These are phyloP conservation scores for Kingdonia uniflora DNA, from an alignment of 164 flowering plant species.

Conservation along the genomic window DNA sequence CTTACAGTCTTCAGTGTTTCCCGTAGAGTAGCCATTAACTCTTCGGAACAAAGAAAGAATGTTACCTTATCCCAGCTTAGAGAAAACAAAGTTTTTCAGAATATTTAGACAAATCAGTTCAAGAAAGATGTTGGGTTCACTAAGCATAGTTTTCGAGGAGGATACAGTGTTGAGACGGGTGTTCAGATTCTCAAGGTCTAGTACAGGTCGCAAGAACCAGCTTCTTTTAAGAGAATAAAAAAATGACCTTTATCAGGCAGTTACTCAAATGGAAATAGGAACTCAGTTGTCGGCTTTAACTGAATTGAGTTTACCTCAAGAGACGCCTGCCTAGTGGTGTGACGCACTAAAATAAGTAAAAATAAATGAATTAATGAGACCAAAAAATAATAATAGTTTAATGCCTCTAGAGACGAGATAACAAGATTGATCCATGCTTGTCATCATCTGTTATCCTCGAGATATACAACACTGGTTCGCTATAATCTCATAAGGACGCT, in stretches of 20 bases:
- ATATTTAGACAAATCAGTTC: no score
- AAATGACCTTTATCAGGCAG: no score
- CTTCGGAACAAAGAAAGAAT: conserved; percentile 76
- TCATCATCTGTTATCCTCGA: no score
- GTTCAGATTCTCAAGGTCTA: conserved; percentile 69
- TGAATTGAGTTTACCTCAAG: conserved; percentile 45
- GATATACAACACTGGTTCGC: no score
- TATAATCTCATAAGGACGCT: no score
- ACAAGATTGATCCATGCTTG: neutral
- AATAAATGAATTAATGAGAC: conserved; percentile 13
- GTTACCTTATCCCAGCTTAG: conserved; percentile 53
- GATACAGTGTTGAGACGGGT: conserved; percentile 87
- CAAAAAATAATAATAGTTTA: neutral
- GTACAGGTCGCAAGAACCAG: conserved; percentile 94
- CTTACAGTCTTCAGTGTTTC: conserved; percentile 78
- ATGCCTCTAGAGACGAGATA: conserved; percentile 1
- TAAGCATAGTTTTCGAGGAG: conserved; percentile 12
- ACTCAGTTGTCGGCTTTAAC: no score
- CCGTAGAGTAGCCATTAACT: conserved; percentile 58
- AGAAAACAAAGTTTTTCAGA: conserved; percentile 7
- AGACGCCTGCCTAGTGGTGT: conserved; percentile 91
- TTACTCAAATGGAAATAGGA: no score
- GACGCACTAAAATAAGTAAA: conserved; percentile 51
- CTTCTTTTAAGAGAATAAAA: conserved; percentile 28
- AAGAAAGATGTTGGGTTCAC: no score